Evolutionary conservation across 2,329 filamentous ascomycete genomes (phyloP), one percentile per base, ranked within the genome.

Genomic region (Sporothrix sp.): DNA sequence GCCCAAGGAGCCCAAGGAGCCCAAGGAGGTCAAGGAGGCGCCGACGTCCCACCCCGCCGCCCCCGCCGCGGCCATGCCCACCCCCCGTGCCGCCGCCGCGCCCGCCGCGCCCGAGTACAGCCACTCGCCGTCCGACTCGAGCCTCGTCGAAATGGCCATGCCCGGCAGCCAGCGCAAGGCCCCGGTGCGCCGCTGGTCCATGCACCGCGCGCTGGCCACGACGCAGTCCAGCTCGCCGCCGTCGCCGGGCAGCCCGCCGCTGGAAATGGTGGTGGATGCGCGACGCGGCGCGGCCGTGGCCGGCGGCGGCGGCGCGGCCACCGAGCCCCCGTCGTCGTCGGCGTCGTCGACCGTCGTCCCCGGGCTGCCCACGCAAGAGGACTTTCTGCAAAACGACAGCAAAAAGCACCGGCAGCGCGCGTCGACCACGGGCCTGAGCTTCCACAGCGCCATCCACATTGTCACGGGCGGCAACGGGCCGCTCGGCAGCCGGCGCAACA

Each of bases 221-320:
- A 72, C 68, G 18, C 71, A 70, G 46, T 72, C 72, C 16, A 72
- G 69, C 55, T 71, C 72, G 7, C 73, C 75, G 5, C 72, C 74
- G 2, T 77, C 74, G 18, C 75, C 74, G 6, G 64, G 65, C 39
- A 71, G 70, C 13, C 54, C 56, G 18, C 66, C 68, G 4, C 61
- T 74, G 42, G 69, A 71, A 53, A 71, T 71, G 66, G 60, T 65
- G 10, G 57, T 64, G 36, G 55, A 61, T 10, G 53, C 61, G 13
- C 60, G 53, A 25, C 51, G 58, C 49, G 50, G 53, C 38, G 50
- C 54, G 30, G 21, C 20, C 13, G 18, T 20, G 23, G 3, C 20
- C n/a, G 39, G 23, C 20, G 18, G n/a, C 2, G 39, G n/a, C 8
- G 44, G 18, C 10, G 14, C 35, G 25, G 45, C 55, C 49, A 47